Percentiles rank a stretch among this genome's conserved stretches.
Conservation (phyloP, 2,329 filamentous ascomycete species). For the Orbilia blumenaviensis region DNA sequence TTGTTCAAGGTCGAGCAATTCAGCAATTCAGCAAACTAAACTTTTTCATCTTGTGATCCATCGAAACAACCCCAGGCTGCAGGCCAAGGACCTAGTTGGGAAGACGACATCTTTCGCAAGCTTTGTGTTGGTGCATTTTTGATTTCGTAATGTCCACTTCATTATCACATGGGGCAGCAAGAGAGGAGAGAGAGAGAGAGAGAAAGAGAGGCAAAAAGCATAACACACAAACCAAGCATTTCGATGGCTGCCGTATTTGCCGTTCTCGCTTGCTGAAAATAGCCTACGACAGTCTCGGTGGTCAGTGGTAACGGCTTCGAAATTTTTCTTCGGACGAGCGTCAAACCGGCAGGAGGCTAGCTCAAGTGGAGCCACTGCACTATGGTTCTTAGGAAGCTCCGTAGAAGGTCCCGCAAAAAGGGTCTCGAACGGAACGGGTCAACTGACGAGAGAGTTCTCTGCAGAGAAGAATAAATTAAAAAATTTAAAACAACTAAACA, state of each 20-base stretch:
- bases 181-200: too few species aligned
- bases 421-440: not conserved
- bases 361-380: too few species aligned
- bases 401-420: too few species aligned
- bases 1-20: slow-evolving; percentile 18
- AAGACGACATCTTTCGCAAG: not conserved
- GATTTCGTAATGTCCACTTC: slow-evolving; percentile 36
- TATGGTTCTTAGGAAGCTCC: slow-evolving; percentile 23
- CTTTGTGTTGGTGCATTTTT: slow-evolving; percentile 25
- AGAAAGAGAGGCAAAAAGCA: slow-evolving; percentile 10
- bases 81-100: slow-evolving; percentile 22
- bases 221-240: slow-evolving; percentile 17
- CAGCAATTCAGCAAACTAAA: too few species aligned
- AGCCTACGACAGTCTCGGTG: slow-evolving; percentile 41
- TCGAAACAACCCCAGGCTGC: slow-evolving; percentile 14
- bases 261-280: slow-evolving; percentile 53
- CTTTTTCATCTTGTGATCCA: slow-evolving; percentile 30
- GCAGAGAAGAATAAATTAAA: not conserved
- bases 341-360: slow-evolving; percentile 49
- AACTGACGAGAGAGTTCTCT: not conserved
- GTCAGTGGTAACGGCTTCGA: slow-evolving; percentile 23
- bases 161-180: slow-evolving; percentile 32
- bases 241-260: slow-evolving; percentile 40
- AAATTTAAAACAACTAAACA: too few species aligned
- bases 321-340: slow-evolving; percentile 24